Percentiles rank a stretch among this genome's conserved stretches.
Conservation (phyloP, 805 yeast species). For the Blastobotrys chiropterorum region DNA sequence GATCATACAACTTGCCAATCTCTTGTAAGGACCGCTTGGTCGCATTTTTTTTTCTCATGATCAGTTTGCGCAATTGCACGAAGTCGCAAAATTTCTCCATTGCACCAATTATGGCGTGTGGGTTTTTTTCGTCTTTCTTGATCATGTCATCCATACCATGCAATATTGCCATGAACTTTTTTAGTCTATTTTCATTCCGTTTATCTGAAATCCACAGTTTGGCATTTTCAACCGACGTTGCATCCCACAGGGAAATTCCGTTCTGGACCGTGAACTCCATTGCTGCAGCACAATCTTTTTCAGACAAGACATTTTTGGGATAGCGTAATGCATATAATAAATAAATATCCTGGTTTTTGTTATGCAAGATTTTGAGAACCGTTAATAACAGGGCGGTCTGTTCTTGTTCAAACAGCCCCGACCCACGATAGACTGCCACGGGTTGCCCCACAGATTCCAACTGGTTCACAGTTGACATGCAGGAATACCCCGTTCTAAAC, state of each 20-base stretch:
- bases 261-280: slow-evolving; percentile 2
- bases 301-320: slow-evolving; percentile 7
- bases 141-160: not conserved
- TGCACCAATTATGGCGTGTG: slow-evolving; percentile 1
- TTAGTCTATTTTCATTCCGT: not conserved
- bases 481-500: slow-evolving; percentile 45
- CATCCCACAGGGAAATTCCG: slow-evolving; percentile 13
- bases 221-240: not conserved
- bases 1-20: slow-evolving; percentile 3
- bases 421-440: not conserved
- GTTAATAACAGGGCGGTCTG: slow-evolving; percentile 10
- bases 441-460: slow-evolving; percentile 7
- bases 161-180: not conserved
- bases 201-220: slow-evolving; percentile 6
- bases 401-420: not conserved
- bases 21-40: not conserved
- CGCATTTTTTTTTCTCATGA: not conserved
- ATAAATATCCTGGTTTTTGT: slow-evolving; percentile 9
- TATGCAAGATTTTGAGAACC: slow-evolving; percentile 13
- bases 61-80: not conserved
- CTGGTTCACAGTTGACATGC: slow-evolving; percentile 1
- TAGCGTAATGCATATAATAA: slow-evolving; percentile 11
- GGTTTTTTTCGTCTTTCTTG: not conserved
- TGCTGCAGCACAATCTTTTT: not conserved
- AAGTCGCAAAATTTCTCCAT: not conserved